Conservation (phyloP, 208 protist genomes). For the Leptomonas pyrrhocoris region DNA sequence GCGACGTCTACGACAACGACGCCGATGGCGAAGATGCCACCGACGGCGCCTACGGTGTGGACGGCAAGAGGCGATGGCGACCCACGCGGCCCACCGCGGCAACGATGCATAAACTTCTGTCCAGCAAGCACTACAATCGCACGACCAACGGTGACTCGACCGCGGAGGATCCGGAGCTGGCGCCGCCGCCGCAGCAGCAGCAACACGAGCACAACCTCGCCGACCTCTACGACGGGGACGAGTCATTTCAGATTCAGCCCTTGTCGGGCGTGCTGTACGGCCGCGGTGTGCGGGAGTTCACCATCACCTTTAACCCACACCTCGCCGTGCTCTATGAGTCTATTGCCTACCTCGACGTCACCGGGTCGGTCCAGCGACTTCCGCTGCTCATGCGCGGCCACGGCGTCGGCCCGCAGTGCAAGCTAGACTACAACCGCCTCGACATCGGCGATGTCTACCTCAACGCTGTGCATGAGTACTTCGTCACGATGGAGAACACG, state of each 20-base stretch:
- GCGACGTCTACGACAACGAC: background rate
- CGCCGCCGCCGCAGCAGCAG: background rate
- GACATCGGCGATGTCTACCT: slow-evolving; percentile 96
- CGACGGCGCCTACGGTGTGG: slow-evolving; percentile 7
- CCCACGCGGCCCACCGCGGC: background rate
- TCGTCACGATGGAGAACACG: slow-evolving; percentile 89
- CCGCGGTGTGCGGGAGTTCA: slow-evolving; percentile 75
- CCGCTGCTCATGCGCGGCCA: slow-evolving; percentile 81
- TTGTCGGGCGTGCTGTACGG: slow-evolving; percentile 83
- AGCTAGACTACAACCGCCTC: slow-evolving; percentile 86
- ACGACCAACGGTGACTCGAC: background rate
- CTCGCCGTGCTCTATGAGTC: slow-evolving; percentile 70
- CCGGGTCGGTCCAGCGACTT: slow-evolving; percentile 63
- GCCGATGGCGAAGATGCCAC: slow-evolving; percentile 1
- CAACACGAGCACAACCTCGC: background rate
- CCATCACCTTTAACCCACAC: slow-evolving; percentile 90
- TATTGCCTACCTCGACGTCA: slow-evolving; percentile 88
- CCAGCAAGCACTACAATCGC: background rate
- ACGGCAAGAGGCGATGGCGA: background rate
- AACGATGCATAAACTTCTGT: background rate
- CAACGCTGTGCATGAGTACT: slow-evolving; percentile 92
- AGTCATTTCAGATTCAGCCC: slow-evolving; percentile 91
- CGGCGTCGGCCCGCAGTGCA: slow-evolving; percentile 90
- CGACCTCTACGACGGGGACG: slow-evolving; percentile 71
- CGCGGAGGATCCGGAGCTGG: background rate